phyloP scores from a whole-genome alignment of 495 filamentous ascomycete species.

The Lasiosphaeris hirsuta region DNA sequence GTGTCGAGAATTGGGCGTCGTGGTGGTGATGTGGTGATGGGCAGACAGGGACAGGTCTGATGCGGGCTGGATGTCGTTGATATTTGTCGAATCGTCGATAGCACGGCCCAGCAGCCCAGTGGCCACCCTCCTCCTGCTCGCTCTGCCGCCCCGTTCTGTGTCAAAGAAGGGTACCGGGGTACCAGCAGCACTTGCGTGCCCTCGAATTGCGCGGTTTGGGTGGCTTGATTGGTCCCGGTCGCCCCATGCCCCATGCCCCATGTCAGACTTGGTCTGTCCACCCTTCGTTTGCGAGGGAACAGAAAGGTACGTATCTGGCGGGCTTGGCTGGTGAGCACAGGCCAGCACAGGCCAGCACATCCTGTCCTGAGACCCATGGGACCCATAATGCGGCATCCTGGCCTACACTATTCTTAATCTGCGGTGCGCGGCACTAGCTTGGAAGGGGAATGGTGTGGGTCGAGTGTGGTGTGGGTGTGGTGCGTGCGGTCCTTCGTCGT shows the following conservation, averaged over 20 bases:
- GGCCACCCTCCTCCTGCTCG: constrained; percentile 6
- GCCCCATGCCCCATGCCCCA: constrained; percentile 33
- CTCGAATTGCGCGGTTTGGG: constrained; percentile 32
- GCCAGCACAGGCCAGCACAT: constrained; percentile 28
- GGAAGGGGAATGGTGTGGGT: constrained; percentile 23
- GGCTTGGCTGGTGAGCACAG: constrained; percentile 14
- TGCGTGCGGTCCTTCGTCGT: constrained; percentile 12
- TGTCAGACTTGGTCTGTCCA: constrained; percentile 23
- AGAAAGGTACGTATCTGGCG: constrained; percentile 14
- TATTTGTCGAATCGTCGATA: constrained; percentile 26
- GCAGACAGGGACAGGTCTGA: constrained; percentile 25
- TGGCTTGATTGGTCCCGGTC: constrained; percentile 31
- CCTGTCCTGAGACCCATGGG: constrained; percentile 24
- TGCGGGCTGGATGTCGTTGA: constrained; percentile 31
- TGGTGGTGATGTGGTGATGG: constrained; percentile 20
- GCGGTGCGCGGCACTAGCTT: constrained; percentile 27
- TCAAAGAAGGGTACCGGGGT: constrained; percentile 25
- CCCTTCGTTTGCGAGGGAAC: not conserved
- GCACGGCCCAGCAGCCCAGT: not conserved
- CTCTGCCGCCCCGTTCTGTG: constrained; percentile 32
- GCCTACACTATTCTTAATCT: constrained; percentile 30
- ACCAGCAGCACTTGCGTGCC: constrained; percentile 22
- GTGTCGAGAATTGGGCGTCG: constrained; percentile 29
- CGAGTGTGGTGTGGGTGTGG: constrained; percentile 20
- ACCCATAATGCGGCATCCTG: constrained; percentile 27